Evolutionary conservation across 2,329 filamentous ascomycete species (phyloP).

Genomic region (Scortechinia acanthostroma): DNA sequence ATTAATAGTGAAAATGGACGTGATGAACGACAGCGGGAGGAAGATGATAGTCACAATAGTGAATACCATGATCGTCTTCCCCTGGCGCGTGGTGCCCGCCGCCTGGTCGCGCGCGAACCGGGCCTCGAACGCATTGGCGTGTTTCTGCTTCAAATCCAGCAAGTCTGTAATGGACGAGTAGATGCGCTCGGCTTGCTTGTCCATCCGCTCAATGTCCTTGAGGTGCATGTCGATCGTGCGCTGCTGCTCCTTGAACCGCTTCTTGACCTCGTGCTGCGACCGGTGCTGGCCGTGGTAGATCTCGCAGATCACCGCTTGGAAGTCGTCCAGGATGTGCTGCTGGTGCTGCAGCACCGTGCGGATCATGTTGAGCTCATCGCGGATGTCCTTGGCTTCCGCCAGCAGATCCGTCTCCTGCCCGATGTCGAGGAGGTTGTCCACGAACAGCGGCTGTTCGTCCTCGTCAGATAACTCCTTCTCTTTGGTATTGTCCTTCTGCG

Average conservation of each 20-base stretch:
- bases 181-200: conserved; percentile 50
- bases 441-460: conserved; percentile 28
- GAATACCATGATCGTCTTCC: conserved; percentile 33
- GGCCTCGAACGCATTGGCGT: conserved; percentile 61
- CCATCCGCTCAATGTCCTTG: conserved; percentile 57
- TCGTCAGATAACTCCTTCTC: conserved; percentile 11
- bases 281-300: conserved; percentile 13
- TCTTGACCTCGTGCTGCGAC: conserved; percentile 32
- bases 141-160: conserved; percentile 63
- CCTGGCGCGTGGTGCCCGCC: conserved; percentile 43
- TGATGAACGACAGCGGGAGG: conserved; percentile 32
- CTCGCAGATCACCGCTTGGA: conserved; percentile 31
- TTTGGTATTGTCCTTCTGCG: conserved; percentile 4
- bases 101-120: conserved; percentile 55
- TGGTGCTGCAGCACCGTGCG: conserved; percentile 40
- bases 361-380: conserved; percentile 61
- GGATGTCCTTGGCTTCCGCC: conserved; percentile 59
- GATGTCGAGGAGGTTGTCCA: conserved; percentile 51
- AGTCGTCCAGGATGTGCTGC: conserved; percentile 32
- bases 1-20: conserved; percentile 33
- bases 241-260: conserved; percentile 45
- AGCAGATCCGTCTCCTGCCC: conserved; percentile 51
- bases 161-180: conserved; percentile 53
- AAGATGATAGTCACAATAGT: conserved; percentile 36
- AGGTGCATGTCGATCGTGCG: conserved; percentile 47